These are phyloP conservation scores for Lipomyces yamanashiensis DNA, from an alignment of 805 yeast species.

Conservation along the genomic window DNA sequence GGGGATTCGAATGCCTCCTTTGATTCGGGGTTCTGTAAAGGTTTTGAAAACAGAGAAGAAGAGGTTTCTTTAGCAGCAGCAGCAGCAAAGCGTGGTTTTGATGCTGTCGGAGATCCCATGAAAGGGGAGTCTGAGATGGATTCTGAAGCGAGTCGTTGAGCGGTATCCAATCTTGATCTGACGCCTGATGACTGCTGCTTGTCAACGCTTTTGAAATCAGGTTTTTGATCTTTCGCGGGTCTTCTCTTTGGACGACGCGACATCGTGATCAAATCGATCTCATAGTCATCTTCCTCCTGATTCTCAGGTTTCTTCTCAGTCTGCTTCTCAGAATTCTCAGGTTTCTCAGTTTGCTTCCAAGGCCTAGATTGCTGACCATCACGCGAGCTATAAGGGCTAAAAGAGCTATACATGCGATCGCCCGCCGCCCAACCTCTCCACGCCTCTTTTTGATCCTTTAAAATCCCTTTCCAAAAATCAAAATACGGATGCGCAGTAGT, in stretches of 20 bases:
- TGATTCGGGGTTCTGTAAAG: neutral
- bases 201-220: no score
- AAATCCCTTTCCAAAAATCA: constrained; percentile 1
- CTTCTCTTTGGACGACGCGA: constrained; percentile 10
- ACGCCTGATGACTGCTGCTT: no score
- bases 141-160: neutral
- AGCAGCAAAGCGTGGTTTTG: no score
- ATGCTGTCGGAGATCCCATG: no score
- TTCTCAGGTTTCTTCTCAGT: neutral
- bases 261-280: constrained; percentile 14
- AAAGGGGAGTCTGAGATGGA: neutral
- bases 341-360: no score
- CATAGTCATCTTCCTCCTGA: constrained; percentile 8
- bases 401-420: neutral
- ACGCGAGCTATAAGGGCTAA: neutral
- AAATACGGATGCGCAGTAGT: neutral
- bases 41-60: no score
- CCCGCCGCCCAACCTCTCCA: neutral
- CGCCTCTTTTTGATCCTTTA: neutral
- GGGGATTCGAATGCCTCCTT: neutral
- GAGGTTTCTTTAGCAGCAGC: no score
- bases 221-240: no score
- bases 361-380: no score
- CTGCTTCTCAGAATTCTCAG: neutral
- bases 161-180: neutral